phyloP scores from a whole-genome alignment of 2,329 filamentous ascomycete species.

The Lecanoromycetidae sp. region DNA sequence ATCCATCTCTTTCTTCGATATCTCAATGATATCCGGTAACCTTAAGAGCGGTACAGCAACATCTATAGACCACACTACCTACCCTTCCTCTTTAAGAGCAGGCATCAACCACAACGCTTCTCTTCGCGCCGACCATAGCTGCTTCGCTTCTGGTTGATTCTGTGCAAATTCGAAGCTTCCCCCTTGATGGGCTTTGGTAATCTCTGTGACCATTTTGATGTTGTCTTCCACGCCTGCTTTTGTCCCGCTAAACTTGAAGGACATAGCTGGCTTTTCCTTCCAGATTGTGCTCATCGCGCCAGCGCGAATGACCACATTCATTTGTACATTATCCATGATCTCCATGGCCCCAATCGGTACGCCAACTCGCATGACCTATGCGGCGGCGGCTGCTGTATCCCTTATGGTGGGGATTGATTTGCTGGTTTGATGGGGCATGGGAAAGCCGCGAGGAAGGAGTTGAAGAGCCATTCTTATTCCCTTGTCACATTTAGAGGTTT shows the following conservation, averaged over 20 bases:
- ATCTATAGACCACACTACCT: slow-evolving; percentile 48
- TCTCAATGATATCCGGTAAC: slow-evolving; percentile 55
- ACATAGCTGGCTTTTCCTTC: slow-evolving; percentile 31
- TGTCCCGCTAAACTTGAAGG: slow-evolving; percentile 58
- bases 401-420: slow-evolving; percentile 46
- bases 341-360: slow-evolving; percentile 57
- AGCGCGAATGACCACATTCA: slow-evolving; percentile 56
- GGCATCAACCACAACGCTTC: slow-evolving; percentile 51
- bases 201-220: slow-evolving; percentile 53
- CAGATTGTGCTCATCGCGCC: slow-evolving; percentile 44
- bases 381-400: slow-evolving; percentile 52
- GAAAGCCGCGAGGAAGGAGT: too few species aligned
- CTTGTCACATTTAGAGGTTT: too few species aligned
- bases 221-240: slow-evolving; percentile 67
- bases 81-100: slow-evolving; percentile 41
- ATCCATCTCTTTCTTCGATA: slow-evolving; percentile 81
- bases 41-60: slow-evolving; percentile 50
- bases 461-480: neutral
- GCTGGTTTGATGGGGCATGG: too few species aligned
- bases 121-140: slow-evolving; percentile 49
- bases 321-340: slow-evolving; percentile 48
- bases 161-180: slow-evolving; percentile 44
- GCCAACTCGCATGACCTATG: slow-evolving; percentile 50
- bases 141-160: slow-evolving; percentile 42
- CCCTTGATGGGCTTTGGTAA: slow-evolving; percentile 50